Base-by-base conservation (phyloP, 768 basidiomycete genomes). In the Asterophora parasitica region DNA sequence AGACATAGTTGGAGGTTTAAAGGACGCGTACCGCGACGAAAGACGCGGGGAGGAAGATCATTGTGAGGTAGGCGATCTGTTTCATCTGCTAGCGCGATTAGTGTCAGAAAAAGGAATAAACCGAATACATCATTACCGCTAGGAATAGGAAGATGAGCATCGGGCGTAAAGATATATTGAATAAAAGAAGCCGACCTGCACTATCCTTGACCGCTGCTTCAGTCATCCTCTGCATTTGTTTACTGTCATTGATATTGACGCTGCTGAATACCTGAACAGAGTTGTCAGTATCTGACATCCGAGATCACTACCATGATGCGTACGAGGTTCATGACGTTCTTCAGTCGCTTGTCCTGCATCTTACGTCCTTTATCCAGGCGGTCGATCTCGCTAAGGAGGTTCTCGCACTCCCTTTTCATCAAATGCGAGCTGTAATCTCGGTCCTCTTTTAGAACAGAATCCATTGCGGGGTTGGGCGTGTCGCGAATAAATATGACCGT, bases 21-120 rank as follows among this genome's bases (percentile, higher is more conserved):
- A 17, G 16, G 28, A n/a, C 20, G 47, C 72, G 38, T 58, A 76
- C 76, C 47, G 78, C 71, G 17, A 67, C 63, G 45, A 82, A 77
- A 9, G 76, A 75, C 0, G 78, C 76, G 2, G 82, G 82, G 4
- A 83, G 64, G 61, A 82, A 83, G 15, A 79, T 54, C 79, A 83
- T 82, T 1, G 77, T 76, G 8, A 83, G 65, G 54, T 82, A 83
- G 0, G 80, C 75, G 37, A 83, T 75, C 61, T 82, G 76, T 46
- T 74, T 77, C 75, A 76, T 78, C 69, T 71, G 27, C 31, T 2
- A 31, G 23, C n/a, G 26, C 2, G 20, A 27, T 54, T 2, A 54
- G 48, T 28, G 16, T 42, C 17, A 2, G 33, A 13, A 4, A n/a
- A 9, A 36, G n/a, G 10, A 40, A 15, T 23, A 23, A 50, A 38